Evolutionary conservation across 1,139 yeast genomes (phyloP).

Genomic region (Yamadazyma spencermartinsiae): DNA sequence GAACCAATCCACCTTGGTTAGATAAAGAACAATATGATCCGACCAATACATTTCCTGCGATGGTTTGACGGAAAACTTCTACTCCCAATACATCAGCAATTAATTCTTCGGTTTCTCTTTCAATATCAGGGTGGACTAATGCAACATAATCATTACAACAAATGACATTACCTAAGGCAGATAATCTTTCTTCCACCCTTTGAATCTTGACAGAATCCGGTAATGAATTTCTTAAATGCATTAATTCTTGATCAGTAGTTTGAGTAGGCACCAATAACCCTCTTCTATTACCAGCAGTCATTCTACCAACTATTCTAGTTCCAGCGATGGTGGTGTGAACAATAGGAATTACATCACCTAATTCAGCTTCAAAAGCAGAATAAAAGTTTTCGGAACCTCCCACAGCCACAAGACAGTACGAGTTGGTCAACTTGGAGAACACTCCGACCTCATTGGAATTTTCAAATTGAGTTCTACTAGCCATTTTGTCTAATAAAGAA

Average conservation of each 20-base stretch:
- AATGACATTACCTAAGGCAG: constrained; percentile 96
- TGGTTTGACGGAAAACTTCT: constrained; percentile 98
- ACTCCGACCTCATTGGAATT: constrained; percentile 99
- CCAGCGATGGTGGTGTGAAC: constrained; percentile 98
- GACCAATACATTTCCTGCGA: constrained; percentile 95
- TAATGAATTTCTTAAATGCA: constrained; percentile 93
- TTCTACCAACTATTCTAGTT: constrained; percentile 95
- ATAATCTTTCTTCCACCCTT: constrained; percentile 95
- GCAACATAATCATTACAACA: constrained; percentile 99
- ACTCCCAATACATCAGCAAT: constrained; percentile 99
- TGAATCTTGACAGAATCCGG: constrained; percentile 97
- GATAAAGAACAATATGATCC: constrained; percentile 95
- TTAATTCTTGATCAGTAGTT: constrained; percentile 98
- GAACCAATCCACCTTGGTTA: constrained; percentile 97
- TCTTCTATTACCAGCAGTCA: constrained; percentile 98
- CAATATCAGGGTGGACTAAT: constrained; percentile 97
- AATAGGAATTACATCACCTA: constrained; percentile 94
- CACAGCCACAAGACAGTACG: constrained; percentile 93
- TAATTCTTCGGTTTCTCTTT: constrained; percentile 97
- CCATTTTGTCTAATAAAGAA: constrained; percentile 27
- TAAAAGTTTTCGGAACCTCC: constrained; percentile 98
- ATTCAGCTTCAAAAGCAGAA: constrained; percentile 95
- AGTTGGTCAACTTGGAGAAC: constrained; percentile 92
- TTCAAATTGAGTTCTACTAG: constrained; percentile 73
- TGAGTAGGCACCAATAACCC: constrained; percentile 96